Base-by-base conservation (phyloP, 805 yeast genomes). In the Yamadazyma philogaea region DNA sequence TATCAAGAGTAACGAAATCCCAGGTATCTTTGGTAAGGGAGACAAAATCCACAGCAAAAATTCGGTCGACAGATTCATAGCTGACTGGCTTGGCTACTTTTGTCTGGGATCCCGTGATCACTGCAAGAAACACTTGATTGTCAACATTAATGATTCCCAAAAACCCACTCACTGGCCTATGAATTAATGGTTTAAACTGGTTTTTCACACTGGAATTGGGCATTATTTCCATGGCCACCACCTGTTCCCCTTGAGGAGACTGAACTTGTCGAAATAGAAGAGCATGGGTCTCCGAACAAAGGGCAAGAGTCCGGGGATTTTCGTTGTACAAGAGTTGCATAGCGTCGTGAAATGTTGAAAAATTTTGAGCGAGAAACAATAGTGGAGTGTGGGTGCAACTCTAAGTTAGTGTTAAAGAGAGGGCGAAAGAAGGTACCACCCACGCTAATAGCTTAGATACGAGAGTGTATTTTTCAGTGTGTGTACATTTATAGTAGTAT, bases 51-150 rank as follows among this genome's bases (percentile, higher is more conserved):
- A 91, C 96, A n/a, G 81, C 79, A 56, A 73, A 76, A 37, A 93
- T 90, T 52, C 81, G 81, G 56, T 86, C 81, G 20, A 91, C 86
- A 1, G 87, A 73, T 60, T 93, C 96, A 28, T 79, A 79, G 0
- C 83, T 82, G 12, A 87, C 71, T 0, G 98, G 98, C 20, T 75
- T 70, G 0, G 98, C 98, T 10, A 87, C 96, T 48, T 80, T 77
- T 1, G 79, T 64, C 21, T 58, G 45, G 22, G 85, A 79, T 0
- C 87, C 84, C 0, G 95, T 82, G 40, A 93, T 87, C 0, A 87
- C 78, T 39, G 95, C 86, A 30, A 91, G 63, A 55, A 82, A 93
- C 2, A 81, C 76, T 42, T 85, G 82, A 6, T 72, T 69, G 11
- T 78, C 81, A 30, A 89, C 73, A 40, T 79, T 78, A 30, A 91